These are phyloP conservation scores for Xanthoconium stramineum DNA, from an alignment of 768 basidiomycete species.

Conservation along the genomic window DNA sequence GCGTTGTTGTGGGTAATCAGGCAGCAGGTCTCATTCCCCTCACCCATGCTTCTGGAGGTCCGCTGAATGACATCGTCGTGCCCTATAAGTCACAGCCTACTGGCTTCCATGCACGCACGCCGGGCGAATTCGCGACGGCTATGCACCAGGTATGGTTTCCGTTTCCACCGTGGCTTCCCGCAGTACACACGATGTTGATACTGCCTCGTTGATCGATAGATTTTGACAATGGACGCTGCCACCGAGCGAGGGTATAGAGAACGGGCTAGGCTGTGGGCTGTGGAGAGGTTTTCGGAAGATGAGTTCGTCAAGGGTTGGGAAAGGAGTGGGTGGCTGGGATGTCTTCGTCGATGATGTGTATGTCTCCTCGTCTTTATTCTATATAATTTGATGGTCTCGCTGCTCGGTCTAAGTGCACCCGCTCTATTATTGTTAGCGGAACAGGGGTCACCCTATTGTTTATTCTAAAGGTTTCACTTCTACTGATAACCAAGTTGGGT, in stretches of 20 bases:
- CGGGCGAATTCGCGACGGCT: conserved; percentile 62
- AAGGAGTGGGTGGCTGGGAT: conserved; percentile 54
- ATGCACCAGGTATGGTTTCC: conserved; percentile 48
- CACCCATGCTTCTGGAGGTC: conserved; percentile 90
- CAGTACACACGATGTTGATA: conserved; percentile 11
- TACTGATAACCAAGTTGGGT: no score
- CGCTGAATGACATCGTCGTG: conserved; percentile 86
- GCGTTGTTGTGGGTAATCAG: conserved; percentile 39
- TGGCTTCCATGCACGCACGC: conserved; percentile 77
- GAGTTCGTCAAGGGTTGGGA: conserved; percentile 80
- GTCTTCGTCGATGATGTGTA: conserved; percentile 9
- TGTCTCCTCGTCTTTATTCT: not conserved
- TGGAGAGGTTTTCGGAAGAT: conserved; percentile 68
- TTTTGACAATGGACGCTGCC: conserved; percentile 49
- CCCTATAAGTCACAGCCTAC: conserved; percentile 70
- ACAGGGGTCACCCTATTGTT: no score
- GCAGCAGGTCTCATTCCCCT: conserved; percentile 93
- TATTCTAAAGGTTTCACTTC: no score
- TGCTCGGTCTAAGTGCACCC: no score
- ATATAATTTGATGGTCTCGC: no score
- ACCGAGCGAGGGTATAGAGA: conserved; percentile 62
- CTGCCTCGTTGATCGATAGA: conserved; percentile 11
- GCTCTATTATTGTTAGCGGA: no score
- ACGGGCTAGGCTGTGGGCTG: conserved; percentile 69
- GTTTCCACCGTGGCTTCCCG: not conserved